Evolutionary conservation across 1,284 basidiomycete genomes (phyloP), one percentile per base, ranked within the genome.

Genomic region (Sutorius eximius): DNA sequence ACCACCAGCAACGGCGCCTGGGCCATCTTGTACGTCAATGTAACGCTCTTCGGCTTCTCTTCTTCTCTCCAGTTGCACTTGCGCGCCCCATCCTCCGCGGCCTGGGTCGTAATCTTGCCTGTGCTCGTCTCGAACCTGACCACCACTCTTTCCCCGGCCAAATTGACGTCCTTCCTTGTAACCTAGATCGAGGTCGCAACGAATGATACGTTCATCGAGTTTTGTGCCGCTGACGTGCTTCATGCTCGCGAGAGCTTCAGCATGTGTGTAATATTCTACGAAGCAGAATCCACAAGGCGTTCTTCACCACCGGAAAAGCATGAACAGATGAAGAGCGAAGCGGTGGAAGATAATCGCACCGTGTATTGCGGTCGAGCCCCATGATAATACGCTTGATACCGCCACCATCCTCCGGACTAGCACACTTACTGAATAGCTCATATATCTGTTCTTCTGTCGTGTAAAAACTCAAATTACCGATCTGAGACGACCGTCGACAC

Each of bases 401-500:
- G 36, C 95, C 95, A 41, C 95, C 95, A 59, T 94, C 89, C 62
- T 93, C 91, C 2, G 92, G 85, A 61, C 82, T 89, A 40, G 94
- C 86, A 63, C 95, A 97, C 77, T 93, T 93, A 55, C 89, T 86
- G 74, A 99, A 99, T 49, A 99, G 76, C 73, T 99, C 96, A 76
- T 98, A 98, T 74, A 99, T 98, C 75, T 99, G 97, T 70, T 98
- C 95, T 76, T 99, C 97, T 47, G 96, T 98, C 11, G 95, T 98
- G 77, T 92, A 97, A 75, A 96, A 98, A 76, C 93, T 95, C 71
- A 98, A 78, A 73, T 98, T 98, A 67, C 95, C 97, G 67, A 99
- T 88, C 85, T 98, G 62, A 67, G 65, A 51, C 29, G 52, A 53
- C 55, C 52, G 33, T 49, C 18, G n/a, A 41, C 16, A 38, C 12